A percentile compares a stretch with the other conserved stretches of the same genome.
These are phyloP conservation scores for Xylariomycetidae sp. DNA, from an alignment of 2,329 filamentous ascomycete genomes.

Conservation along the genomic window DNA sequence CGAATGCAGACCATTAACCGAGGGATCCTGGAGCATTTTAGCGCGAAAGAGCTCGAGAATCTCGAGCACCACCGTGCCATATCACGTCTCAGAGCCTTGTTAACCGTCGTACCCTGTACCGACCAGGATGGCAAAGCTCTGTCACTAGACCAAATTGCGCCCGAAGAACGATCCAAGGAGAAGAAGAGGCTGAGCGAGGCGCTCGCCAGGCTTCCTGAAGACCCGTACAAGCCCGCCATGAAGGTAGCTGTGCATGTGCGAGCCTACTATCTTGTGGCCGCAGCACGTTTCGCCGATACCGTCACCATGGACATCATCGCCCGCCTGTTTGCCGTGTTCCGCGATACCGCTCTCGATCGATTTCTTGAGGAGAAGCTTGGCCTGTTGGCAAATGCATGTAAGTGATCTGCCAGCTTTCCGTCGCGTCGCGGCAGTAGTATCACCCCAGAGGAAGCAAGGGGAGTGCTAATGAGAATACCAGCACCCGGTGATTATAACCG, in stretches of 20 bases:
- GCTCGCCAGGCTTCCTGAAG: slow-evolving; percentile 40
- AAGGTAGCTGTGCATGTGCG: slow-evolving; percentile 54
- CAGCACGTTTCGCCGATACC: slow-evolving; percentile 53
- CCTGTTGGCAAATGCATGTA: slow-evolving; percentile 6
- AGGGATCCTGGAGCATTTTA: slow-evolving; percentile 18
- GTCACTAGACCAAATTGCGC: slow-evolving; percentile 28
- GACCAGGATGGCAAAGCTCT: slow-evolving; percentile 23
- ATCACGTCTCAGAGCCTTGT: slow-evolving; percentile 35
- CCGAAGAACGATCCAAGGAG: slow-evolving; percentile 38
- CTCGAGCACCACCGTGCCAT: slow-evolving; percentile 40
- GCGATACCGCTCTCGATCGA: slow-evolving; percentile 7
- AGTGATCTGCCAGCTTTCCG: slow-evolving; percentile 5
- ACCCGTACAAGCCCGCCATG: slow-evolving; percentile 52
- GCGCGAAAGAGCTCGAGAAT: slow-evolving; percentile 6
- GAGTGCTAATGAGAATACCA: no score
- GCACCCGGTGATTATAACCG: slow-evolving; percentile 25
- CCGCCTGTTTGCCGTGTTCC: slow-evolving; percentile 9
- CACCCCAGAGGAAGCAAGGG: slow-evolving; percentile 4
- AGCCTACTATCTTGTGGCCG: slow-evolving; percentile 62
- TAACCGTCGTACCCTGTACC: not conserved
- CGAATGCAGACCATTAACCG: slow-evolving; percentile 50
- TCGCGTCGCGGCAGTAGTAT: slow-evolving; percentile 2
- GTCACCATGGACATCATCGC: slow-evolving; percentile 19
- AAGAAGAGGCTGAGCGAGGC: slow-evolving; percentile 33
- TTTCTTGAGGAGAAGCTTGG: slow-evolving; percentile 13